Evolutionary conservation across 2,329 filamentous ascomycete species (phyloP).

Genomic region (Drechslera avenae): DNA sequence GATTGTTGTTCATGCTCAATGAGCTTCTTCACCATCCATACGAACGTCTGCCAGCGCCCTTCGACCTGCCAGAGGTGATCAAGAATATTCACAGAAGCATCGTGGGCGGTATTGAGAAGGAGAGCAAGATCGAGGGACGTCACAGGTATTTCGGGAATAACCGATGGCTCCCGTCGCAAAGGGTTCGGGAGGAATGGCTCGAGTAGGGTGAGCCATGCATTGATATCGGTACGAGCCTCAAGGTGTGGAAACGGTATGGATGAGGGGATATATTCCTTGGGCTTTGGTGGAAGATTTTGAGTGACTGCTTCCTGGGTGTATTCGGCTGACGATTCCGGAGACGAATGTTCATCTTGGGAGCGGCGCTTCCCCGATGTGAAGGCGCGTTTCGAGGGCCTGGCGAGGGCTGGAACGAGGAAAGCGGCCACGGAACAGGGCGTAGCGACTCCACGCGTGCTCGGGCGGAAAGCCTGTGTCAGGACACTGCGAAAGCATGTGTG

Average conservation of each 20-base stretch:
- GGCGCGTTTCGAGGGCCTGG: slow-evolving; percentile 28
- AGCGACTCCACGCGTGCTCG: slow-evolving; percentile 25
- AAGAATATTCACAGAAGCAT: slow-evolving; percentile 48
- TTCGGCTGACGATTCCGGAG: slow-evolving; percentile 1
- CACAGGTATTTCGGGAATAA: slow-evolving; percentile 19
- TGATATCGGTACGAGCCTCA: slow-evolving; percentile 30
- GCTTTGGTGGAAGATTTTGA: slow-evolving; percentile 16
- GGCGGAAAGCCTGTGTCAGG: slow-evolving; percentile 45
- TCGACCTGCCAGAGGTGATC: slow-evolving; percentile 47
- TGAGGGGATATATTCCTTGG: slow-evolving; percentile 10
- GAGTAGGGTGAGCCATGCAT: slow-evolving; percentile 44
- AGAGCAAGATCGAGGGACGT: slow-evolving; percentile 36
- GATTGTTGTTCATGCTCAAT: slow-evolving; percentile 40
- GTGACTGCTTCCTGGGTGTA: not conserved
- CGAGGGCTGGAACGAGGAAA: slow-evolving; percentile 44
- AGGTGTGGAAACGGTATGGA: slow-evolving; percentile 29
- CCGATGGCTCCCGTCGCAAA: slow-evolving; percentile 28
- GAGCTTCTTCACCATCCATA: slow-evolving; percentile 54
- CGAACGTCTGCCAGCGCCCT: slow-evolving; percentile 51
- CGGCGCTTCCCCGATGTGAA: slow-evolving; percentile 32
- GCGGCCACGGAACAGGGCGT: slow-evolving; percentile 35
- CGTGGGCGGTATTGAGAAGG: slow-evolving; percentile 34
- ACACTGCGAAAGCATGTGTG: slow-evolving; percentile 46
- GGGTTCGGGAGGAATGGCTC: slow-evolving; percentile 46
- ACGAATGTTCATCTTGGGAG: slow-evolving; percentile 10